These are phyloP conservation scores for Aspergillus cristatus DNA, from an alignment of 495 filamentous ascomycete species.

Conservation along the genomic window DNA sequence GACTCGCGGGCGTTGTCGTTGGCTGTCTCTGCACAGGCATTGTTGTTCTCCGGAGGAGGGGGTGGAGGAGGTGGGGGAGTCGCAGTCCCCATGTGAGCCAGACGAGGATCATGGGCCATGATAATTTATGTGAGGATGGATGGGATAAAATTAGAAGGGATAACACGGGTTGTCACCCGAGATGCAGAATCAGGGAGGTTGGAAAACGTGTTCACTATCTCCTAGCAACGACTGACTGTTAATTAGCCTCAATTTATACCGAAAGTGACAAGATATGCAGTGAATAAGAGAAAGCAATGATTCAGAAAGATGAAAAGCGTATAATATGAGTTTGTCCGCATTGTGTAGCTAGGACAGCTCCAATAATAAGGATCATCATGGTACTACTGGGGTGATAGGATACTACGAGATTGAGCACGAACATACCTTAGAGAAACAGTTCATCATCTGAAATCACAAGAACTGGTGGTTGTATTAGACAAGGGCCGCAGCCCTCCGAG, in stretches of 20 bases:
- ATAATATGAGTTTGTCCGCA: slow-evolving; percentile 42
- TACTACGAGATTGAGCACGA: no score
- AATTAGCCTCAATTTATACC: slow-evolving; percentile 17
- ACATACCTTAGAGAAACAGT: slow-evolving; percentile 30
- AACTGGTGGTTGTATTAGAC: slow-evolving; percentile 4
- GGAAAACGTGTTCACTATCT: slow-evolving; percentile 31
- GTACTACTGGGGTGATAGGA: slow-evolving; percentile 3
- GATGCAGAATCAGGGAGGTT: slow-evolving; percentile 27
- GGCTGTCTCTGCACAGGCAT: slow-evolving; percentile 8
- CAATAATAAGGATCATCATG: slow-evolving; percentile 78
- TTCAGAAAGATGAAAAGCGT: slow-evolving; percentile 38
- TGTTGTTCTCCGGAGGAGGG: slow-evolving; percentile 39
- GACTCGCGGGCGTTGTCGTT: slow-evolving; percentile 12
- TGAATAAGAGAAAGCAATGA: slow-evolving; percentile 2
- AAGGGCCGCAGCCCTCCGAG: slow-evolving; percentile 32
- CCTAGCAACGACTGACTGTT: slow-evolving; percentile 22
- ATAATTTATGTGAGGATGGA: slow-evolving; percentile 8
- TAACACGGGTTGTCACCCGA: slow-evolving; percentile 1
- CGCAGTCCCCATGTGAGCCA: slow-evolving; percentile 35
- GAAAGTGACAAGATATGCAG: slow-evolving; percentile 1
- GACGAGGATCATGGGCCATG: slow-evolving; percentile 51
- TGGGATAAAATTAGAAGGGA: slow-evolving; percentile 4
- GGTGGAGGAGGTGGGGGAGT: slow-evolving; percentile 45
- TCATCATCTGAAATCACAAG: slow-evolving; percentile 21
- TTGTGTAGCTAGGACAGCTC: slow-evolving; percentile 88